phyloP scores from a whole-genome alignment of 2,329 filamentous ascomycete genomes.

The Lecanicillium sp. region DNA sequence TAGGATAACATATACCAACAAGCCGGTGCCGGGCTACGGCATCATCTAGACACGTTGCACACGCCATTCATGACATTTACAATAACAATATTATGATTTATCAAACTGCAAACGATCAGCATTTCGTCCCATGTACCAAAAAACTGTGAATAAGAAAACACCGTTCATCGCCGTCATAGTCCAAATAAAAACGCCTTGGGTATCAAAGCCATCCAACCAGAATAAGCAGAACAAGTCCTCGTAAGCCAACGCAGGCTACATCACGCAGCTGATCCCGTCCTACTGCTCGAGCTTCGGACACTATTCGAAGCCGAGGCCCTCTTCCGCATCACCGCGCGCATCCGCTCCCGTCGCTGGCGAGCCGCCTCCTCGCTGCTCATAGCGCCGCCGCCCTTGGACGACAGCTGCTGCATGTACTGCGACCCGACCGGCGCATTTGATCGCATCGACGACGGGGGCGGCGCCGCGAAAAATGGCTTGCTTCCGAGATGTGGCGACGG shows the following conservation, averaged over 20 bases:
- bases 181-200: neutral
- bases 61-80: conserved; percentile 11
- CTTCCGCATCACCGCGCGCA: conserved; percentile 24
- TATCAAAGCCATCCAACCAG: neutral
- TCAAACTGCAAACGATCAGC: no score
- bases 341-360: conserved; percentile 20
- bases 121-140: no score
- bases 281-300: conserved; percentile 16
- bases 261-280: neutral
- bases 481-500: conserved; percentile 17
- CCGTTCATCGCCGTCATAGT: no score
- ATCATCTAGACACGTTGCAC: conserved; percentile 11
- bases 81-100: conserved; percentile 5
- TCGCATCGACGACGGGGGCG: conserved; percentile 16
- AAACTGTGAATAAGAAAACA: neutral
- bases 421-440: conserved; percentile 17
- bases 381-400: conserved; percentile 14
- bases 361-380: conserved; percentile 14
- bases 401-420: conserved; percentile 20
- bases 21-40: conserved; percentile 1
- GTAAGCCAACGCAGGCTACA: neutral
- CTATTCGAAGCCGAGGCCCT: conserved; percentile 16
- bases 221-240: neutral
- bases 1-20: conserved; percentile 5
- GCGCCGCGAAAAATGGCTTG: conserved; percentile 15